These are phyloP conservation scores for Anisodus acutangulus DNA, from an alignment of 257 asterid species.

Conservation along the genomic window DNA sequence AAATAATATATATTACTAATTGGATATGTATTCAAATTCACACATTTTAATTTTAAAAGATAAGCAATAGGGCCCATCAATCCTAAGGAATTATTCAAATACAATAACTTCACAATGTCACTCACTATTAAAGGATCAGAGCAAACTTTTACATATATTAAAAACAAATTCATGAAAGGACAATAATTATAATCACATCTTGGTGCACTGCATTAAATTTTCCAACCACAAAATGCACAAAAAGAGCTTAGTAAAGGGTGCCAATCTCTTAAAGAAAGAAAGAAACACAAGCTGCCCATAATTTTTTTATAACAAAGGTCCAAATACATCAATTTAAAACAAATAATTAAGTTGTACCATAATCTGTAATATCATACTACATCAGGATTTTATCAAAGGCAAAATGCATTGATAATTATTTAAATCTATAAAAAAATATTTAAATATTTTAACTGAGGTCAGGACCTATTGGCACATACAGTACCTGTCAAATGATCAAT, in stretches of 20 bases:
- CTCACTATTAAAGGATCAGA: background rate
- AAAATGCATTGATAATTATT: too few species aligned
- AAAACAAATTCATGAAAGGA: background rate
- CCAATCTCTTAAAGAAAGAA: background rate
- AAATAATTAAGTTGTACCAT: background rate
- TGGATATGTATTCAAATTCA: too few species aligned
- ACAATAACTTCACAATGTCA: too few species aligned
- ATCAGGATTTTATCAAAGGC: background rate
- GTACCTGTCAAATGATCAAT: too few species aligned
- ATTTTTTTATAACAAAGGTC: conserved; percentile 5
- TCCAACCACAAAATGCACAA: too few species aligned
- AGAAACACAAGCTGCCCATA: conserved; percentile 19
- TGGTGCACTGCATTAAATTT: conserved; percentile 28
- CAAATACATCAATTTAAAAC: conserved; percentile 21
- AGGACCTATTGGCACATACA: too few species aligned
- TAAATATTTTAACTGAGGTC: too few species aligned
- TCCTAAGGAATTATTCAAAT: too few species aligned
- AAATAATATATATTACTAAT: too few species aligned
- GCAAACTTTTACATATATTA: background rate
- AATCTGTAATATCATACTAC: background rate
- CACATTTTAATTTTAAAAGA: too few species aligned
- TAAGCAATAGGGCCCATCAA: too few species aligned
- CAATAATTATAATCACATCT: background rate
- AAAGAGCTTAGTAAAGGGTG: conserved; percentile 22
- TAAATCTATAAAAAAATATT: too few species aligned